These are phyloP conservation scores for Onygenales sp. DNA, from an alignment of 2,329 filamentous ascomycete species.

Conservation along the genomic window DNA sequence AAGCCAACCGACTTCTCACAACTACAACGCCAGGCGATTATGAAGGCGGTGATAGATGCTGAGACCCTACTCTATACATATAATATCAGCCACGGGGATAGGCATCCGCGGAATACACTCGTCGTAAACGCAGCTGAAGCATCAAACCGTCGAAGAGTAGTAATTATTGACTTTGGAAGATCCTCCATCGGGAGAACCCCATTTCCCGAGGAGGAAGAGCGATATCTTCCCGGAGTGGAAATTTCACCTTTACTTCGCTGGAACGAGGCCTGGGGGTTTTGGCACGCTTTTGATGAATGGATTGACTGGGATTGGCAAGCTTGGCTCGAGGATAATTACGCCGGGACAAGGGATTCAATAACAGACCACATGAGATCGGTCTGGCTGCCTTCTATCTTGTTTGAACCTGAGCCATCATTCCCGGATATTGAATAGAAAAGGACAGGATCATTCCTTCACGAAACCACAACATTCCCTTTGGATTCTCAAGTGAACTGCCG, in stretches of 20 bases:
- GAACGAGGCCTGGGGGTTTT: neutral
- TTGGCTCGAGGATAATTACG: slow-evolving; percentile 8
- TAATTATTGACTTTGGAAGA: slow-evolving; percentile 6
- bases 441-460: too few relatives aligned
- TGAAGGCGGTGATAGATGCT: slow-evolving; percentile 9
- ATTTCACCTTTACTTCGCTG: slow-evolving; percentile 6
- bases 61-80: slow-evolving; percentile 8
- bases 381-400: neutral
- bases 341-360: slow-evolving; percentile 3
- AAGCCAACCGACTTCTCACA: slow-evolving; percentile 4
- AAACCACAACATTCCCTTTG: too few relatives aligned
- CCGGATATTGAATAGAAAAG: too few relatives aligned
- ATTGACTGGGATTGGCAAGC: slow-evolving; percentile 10
- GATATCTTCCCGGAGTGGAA: slow-evolving; percentile 2
- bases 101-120: slow-evolving; percentile 10
- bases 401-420: neutral
- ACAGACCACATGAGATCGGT: slow-evolving; percentile 4
- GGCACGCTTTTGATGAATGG: slow-evolving; percentile 6
- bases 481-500: too few relatives aligned
- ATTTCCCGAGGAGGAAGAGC: neutral
- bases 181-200: neutral
- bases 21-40: slow-evolving; percentile 6
- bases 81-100: slow-evolving; percentile 8
- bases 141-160: neutral
- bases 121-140: neutral